Conservation (phyloP, 441 rosid species). For the Erysimum cheiri region DNA sequence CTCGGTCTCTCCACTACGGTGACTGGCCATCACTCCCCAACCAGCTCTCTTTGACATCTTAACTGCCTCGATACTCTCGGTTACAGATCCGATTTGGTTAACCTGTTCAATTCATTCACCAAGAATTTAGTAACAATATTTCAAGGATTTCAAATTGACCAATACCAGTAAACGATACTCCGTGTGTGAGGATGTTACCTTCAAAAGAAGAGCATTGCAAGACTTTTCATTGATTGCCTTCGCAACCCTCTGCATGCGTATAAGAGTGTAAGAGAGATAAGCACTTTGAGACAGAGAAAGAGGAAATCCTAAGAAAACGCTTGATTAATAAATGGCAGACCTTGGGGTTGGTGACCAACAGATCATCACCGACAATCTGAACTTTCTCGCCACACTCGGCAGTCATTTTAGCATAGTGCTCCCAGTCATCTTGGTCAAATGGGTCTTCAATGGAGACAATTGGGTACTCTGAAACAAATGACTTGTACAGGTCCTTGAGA, state of each 20-base stretch:
- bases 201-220: slow-evolving; percentile 96
- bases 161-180: not conserved
- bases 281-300: not conserved
- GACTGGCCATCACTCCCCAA: slow-evolving; percentile 99
- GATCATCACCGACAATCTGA: slow-evolving; percentile 95
- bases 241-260: slow-evolving; percentile 68
- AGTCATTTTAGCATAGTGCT: slow-evolving; percentile 76
- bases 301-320: not conserved
- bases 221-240: slow-evolving; percentile 87
- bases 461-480: slow-evolving; percentile 83
- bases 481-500: slow-evolving; percentile 88
- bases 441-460: slow-evolving; percentile 96
- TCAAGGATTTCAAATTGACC: not conserved
- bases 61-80: slow-evolving; percentile 96
- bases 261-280: not conserved
- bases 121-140: not conserved
- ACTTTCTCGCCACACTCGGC: slow-evolving; percentile 74
- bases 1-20: slow-evolving; percentile 97
- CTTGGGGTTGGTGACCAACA: slow-evolving; percentile 96
- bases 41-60: slow-evolving; percentile 95
- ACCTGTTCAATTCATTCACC: slow-evolving; percentile 55
- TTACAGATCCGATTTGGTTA: slow-evolving; percentile 94
- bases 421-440: slow-evolving; percentile 99
- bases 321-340: slow-evolving; percentile 42
- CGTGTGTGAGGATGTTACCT: slow-evolving; percentile 51